These are phyloP conservation scores for Suillus ampliporus DNA, from an alignment of 768 basidiomycete species.

Conservation along the genomic window DNA sequence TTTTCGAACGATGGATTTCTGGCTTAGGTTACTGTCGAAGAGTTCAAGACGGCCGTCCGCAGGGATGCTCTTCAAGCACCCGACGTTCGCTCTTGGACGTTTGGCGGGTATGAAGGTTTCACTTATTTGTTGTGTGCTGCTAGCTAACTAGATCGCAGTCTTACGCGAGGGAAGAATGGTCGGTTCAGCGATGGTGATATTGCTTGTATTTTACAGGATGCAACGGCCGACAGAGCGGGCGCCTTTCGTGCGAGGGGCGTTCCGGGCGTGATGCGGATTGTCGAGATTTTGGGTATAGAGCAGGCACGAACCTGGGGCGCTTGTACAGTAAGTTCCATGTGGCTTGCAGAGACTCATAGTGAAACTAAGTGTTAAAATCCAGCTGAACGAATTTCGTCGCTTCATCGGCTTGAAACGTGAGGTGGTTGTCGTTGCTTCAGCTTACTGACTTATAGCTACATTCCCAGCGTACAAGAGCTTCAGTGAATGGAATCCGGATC, in stretches of 20 bases:
- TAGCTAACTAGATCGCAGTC: slow-evolving; percentile 35
- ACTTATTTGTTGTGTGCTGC: neutral
- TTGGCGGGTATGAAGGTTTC: slow-evolving; percentile 45
- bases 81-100: slow-evolving; percentile 56
- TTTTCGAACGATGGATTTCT: neutral
- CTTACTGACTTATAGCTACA: slow-evolving; percentile 11
- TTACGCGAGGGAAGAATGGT: slow-evolving; percentile 55
- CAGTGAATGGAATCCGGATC: slow-evolving; percentile 74
- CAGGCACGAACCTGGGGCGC: slow-evolving; percentile 71
- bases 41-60: slow-evolving; percentile 25
- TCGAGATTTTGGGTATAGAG: slow-evolving; percentile 74
- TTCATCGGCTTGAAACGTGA: slow-evolving; percentile 75
- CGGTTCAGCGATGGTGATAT: slow-evolving; percentile 68
- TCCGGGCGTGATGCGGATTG: slow-evolving; percentile 64
- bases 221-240: slow-evolving; percentile 62
- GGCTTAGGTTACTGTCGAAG: slow-evolving; percentile 23
- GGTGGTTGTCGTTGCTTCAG: slow-evolving; percentile 19
- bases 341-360: neutral
- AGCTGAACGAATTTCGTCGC: slow-evolving; percentile 75
- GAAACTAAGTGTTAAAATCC: neutral
- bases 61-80: slow-evolving; percentile 15
- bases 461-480: slow-evolving; percentile 63
- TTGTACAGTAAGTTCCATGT: slow-evolving; percentile 60
- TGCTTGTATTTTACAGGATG: slow-evolving; percentile 63
- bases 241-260: slow-evolving; percentile 74